Conservation (phyloP, 768 basidiomycete genomes). For the Inosperma sp. region DNA sequence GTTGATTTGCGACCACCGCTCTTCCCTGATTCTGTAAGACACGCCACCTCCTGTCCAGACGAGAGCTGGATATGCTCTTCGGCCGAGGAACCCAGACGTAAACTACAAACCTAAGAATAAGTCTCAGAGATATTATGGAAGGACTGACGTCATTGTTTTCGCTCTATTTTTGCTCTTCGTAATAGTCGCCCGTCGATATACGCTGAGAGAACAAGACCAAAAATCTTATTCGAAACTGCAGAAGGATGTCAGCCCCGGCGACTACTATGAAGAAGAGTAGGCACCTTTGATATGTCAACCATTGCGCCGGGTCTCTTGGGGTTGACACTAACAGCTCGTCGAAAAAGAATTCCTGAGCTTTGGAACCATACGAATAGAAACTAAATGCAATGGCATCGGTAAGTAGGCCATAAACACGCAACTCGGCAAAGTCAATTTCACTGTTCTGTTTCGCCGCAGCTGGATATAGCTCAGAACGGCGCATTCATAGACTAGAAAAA, state of each 20-base stretch:
- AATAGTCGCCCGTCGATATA: neutral
- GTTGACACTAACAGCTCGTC: too few species aligned
- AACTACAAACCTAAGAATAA: neutral
- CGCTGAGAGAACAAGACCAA: neutral
- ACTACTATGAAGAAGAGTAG: neutral
- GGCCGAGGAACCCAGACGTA: too few species aligned
- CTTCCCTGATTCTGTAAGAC: too few species aligned
- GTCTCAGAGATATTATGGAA: neutral
- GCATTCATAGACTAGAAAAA: neutral
- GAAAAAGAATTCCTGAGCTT: neutral
- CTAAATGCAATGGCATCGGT: neutral
- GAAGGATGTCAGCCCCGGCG: neutral
- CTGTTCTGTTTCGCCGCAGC: neutral
- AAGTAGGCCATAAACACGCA: neutral
- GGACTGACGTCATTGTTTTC: neutral
- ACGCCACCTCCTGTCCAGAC: too few species aligned
- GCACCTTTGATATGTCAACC: neutral
- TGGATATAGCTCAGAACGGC: neutral
- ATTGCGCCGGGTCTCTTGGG: neutral
- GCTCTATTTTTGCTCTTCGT: neutral
- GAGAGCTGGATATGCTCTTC: too few species aligned
- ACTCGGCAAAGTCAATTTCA: neutral
- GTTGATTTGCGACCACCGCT: too few species aligned
- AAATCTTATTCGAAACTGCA: conserved; percentile 1
- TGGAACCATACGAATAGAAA: conserved; percentile 18